phyloP scores from a whole-genome alignment of 768 basidiomycete genomes.

The Lactifluus echinatus region DNA sequence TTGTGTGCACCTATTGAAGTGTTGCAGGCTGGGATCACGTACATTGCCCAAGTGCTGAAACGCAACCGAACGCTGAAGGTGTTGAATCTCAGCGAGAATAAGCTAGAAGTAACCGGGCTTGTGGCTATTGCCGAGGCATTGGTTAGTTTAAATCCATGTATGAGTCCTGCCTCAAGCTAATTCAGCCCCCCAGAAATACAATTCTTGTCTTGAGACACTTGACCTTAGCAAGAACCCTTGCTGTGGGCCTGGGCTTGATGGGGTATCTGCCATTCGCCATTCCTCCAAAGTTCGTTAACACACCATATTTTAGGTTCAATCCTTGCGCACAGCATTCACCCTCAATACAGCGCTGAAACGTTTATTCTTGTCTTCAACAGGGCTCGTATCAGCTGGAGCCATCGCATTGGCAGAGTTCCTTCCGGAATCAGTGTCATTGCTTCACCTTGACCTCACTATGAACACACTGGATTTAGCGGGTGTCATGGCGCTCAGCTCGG shows the following conservation, averaged over 20 bases:
- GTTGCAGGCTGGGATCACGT: conserved; percentile 62
- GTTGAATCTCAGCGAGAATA: conserved; percentile 90
- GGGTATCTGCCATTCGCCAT: conserved; percentile 43
- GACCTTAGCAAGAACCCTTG: conserved; percentile 93
- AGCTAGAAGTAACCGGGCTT: conserved; percentile 75
- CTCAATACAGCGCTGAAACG: conserved; percentile 88
- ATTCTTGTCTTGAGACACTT: conserved; percentile 85
- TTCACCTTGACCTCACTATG: conserved; percentile 86
- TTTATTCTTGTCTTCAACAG: conserved; percentile 81
- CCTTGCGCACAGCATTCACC: conserved; percentile 87
- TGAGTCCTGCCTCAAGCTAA: neutral
- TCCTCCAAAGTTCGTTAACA: neutral
- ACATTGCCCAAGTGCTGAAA: conserved; percentile 92
- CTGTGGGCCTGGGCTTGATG: conserved; percentile 80
- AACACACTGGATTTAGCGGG: conserved; percentile 84
- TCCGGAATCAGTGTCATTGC: conserved; percentile 75
- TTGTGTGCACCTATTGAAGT: neutral
- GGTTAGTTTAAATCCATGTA: conserved; percentile 36
- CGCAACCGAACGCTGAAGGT: conserved; percentile 93
- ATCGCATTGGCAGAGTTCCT: conserved; percentile 96
- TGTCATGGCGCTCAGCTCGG: conserved; percentile 84
- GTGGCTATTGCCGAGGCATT: conserved; percentile 81
- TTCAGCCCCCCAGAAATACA: conserved; percentile 69
- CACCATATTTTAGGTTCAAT: conserved; percentile 52
- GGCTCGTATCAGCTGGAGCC: conserved; percentile 72